Evolutionary conservation across 2,329 filamentous ascomycete species (phyloP).

Genomic region (Lachnellula hyalina): DNA sequence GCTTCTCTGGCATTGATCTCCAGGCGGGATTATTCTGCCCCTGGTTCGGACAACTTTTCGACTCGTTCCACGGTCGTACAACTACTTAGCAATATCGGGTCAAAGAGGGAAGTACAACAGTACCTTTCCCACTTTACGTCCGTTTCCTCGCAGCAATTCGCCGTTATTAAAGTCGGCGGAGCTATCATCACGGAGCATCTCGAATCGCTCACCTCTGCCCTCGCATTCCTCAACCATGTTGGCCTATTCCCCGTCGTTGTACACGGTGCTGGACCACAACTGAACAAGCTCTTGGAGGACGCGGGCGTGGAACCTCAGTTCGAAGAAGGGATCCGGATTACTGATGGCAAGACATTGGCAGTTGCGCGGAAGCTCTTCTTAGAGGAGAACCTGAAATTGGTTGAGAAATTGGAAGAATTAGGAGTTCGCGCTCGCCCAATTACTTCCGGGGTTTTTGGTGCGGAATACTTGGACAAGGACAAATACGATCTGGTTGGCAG

Average conservation of each 20-base stretch:
- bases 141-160: slow-evolving; percentile 93
- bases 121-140: slow-evolving; percentile 97
- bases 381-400: slow-evolving; percentile 89
- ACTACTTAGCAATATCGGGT: slow-evolving; percentile 90
- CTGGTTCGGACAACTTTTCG: slow-evolving; percentile 28
- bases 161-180: slow-evolving; percentile 96
- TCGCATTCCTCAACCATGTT: slow-evolving; percentile 91
- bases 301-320: slow-evolving; percentile 93
- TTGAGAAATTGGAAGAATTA: slow-evolving; percentile 82
- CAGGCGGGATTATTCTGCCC: slow-evolving; percentile 28
- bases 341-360: slow-evolving; percentile 88
- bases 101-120: slow-evolving; percentile 93
- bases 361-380: slow-evolving; percentile 90
- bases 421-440: slow-evolving; percentile 86
- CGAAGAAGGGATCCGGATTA: slow-evolving; percentile 92
- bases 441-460: slow-evolving; percentile 82
- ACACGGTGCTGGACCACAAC: slow-evolving; percentile 89
- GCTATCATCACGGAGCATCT: slow-evolving; percentile 94
- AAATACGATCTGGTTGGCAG: slow-evolving; percentile 96
- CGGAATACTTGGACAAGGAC: slow-evolving; percentile 92
- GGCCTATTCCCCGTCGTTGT: slow-evolving; percentile 93
- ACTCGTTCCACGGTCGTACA: slow-evolving; percentile 81
- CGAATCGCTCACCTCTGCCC: slow-evolving; percentile 80
- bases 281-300: slow-evolving; percentile 85
- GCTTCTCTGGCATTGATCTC: slow-evolving; percentile 21